A percentile compares a stretch with the other conserved stretches of the same genome.
These are phyloP conservation scores for Nicotiana undulata DNA, from an alignment of 257 asterid genomes.

Conservation along the genomic window DNA sequence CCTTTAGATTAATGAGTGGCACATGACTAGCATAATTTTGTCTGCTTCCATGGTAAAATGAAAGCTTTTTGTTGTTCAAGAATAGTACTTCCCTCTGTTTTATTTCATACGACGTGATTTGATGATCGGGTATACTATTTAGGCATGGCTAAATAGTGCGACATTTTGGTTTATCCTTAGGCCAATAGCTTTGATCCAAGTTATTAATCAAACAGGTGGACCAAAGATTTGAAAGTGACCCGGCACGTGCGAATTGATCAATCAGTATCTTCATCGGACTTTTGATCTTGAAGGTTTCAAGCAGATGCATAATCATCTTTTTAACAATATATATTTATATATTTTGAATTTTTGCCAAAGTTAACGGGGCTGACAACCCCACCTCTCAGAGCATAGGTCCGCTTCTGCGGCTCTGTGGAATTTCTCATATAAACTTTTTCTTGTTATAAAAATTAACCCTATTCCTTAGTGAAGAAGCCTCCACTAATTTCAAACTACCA, in stretches of 20 bases:
- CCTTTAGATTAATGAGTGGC: background rate
- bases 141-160: background rate
- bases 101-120: background rate
- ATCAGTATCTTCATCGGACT: too few species aligned
- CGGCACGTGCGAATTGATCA: too few species aligned
- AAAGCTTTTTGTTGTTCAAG: background rate
- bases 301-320: too few species aligned
- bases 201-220: too few species aligned
- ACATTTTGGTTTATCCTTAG: background rate
- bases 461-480: background rate
- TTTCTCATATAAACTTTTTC: too few species aligned
- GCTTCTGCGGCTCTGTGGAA: too few species aligned
- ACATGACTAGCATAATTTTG: background rate
- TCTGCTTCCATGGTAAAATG: background rate
- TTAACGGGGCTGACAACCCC: too few species aligned
- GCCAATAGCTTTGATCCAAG: background rate
- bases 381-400: too few species aligned
- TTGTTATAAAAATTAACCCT: too few species aligned
- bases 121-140: background rate
- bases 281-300: too few species aligned
- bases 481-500: background rate
- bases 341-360: too few species aligned
- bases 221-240: fast-evolving
- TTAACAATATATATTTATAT: too few species aligned
- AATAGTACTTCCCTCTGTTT: background rate